Percentiles rank a stretch among this genome's conserved stretches.
Conservation (phyloP, 768 basidiomycete genomes). For the Heimioporus sp. region DNA sequence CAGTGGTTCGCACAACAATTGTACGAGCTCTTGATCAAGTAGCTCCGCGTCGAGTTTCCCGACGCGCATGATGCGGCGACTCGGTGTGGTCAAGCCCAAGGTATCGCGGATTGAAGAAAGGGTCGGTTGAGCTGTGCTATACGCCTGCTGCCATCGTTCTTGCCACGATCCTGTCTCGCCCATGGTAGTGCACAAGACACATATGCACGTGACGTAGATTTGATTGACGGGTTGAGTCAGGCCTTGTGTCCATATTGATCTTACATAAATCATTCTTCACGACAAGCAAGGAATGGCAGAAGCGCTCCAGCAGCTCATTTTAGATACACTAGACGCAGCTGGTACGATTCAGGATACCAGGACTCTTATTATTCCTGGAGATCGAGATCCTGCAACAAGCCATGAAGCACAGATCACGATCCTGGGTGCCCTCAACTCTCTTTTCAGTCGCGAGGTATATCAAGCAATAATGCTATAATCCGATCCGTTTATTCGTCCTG, state of each 20-base stretch:
- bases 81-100: constrained; percentile 32
- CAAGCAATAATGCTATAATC: constrained; percentile 1
- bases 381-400: constrained; percentile 51
- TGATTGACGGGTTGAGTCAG: too few relatives aligned
- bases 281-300: constrained; percentile 56
- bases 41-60: constrained; percentile 90
- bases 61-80: constrained; percentile 67
- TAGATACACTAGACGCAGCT: constrained; percentile 63
- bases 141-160: constrained; percentile 56
- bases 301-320: constrained; percentile 72
- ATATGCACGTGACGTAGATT: constrained; percentile 13
- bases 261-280: too few relatives aligned
- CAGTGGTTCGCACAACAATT: constrained; percentile 81
- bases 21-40: constrained; percentile 83
- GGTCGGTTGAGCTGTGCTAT: constrained; percentile 57
- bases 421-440: constrained; percentile 89
- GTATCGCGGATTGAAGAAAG: constrained; percentile 48
- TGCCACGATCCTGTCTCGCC: constrained; percentile 20
- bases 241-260: too few relatives aligned
- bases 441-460: constrained; percentile 80
- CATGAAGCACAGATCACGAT: constrained; percentile 82
- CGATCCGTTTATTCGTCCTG: constrained; percentile 11
- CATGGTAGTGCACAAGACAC: constrained; percentile 13
- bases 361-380: constrained; percentile 62
- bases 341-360: constrained; percentile 67